These are phyloP conservation scores for Heterobasidion parviporum DNA, from an alignment of 1,284 basidiomycete species.

Conservation along the genomic window DNA sequence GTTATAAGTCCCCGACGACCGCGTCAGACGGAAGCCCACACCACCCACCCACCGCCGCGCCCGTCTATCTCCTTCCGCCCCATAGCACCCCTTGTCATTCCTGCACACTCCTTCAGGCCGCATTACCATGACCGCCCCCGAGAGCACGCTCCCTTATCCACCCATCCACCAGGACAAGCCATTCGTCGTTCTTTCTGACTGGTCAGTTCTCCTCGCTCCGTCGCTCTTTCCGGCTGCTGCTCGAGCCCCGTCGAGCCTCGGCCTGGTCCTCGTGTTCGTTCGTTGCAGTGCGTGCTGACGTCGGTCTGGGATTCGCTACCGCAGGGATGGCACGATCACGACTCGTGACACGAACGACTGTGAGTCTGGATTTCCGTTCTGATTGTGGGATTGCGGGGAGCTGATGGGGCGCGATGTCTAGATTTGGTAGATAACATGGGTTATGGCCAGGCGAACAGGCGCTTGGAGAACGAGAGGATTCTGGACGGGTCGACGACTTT, in stretches of 20 bases:
- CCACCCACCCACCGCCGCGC: no score
- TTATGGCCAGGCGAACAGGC: constrained; percentile 59
- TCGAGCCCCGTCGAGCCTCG: not conserved
- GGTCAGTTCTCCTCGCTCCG: constrained; percentile 39
- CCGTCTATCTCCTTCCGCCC: no score
- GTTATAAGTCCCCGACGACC: no score
- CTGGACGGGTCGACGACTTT: constrained; percentile 62
- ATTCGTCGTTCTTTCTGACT: constrained; percentile 85
- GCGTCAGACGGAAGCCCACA: no score
- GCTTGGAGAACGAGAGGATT: constrained; percentile 66
- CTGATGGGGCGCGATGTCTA: constrained; percentile 19
- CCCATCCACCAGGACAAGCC: constrained; percentile 72
- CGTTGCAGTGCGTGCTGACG: not conserved
- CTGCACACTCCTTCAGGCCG: no score
- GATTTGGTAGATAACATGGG: constrained; percentile 76
- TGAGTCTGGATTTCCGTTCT: constrained; percentile 24
- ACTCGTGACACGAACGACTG: constrained; percentile 88
- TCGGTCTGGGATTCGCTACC: not conserved
- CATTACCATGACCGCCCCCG: not conserved
- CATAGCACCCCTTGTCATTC: no score
- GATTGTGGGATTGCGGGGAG: not conserved
- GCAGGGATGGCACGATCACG: constrained; percentile 90
- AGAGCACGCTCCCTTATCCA: constrained; percentile 72
- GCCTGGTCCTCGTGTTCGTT: not conserved
- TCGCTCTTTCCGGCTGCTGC: not conserved